Evolutionary conservation across 176 grass and related monocot species (phyloP).

Genomic region (Tillandsia leiboldiana): DNA sequence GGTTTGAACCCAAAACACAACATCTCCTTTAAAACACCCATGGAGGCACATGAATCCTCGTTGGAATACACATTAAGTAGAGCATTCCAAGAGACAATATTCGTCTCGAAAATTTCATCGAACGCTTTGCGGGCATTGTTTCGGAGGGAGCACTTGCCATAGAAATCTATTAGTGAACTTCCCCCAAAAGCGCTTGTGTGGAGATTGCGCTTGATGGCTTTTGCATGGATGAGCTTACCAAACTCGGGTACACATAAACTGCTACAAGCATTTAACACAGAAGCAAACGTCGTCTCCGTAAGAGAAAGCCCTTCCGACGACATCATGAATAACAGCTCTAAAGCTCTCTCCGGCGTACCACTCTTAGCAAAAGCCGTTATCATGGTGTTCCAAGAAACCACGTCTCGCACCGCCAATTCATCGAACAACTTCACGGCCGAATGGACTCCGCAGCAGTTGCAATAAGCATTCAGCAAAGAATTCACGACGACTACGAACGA

Average conservation of each 20-base stretch:
- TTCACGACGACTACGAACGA: slow-evolving; percentile 40
- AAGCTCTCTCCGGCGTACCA: slow-evolving; percentile 27
- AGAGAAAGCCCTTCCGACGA: slow-evolving; percentile 22
- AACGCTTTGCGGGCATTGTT: slow-evolving; percentile 36
- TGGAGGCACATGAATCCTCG: slow-evolving; percentile 17
- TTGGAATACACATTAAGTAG: slow-evolving; percentile 33
- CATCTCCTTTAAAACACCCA: slow-evolving; percentile 43
- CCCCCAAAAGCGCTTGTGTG: slow-evolving; percentile 30
- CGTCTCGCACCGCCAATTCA: slow-evolving; percentile 26
- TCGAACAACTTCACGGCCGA: slow-evolving; percentile 37
- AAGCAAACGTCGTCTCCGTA: slow-evolving; percentile 37
- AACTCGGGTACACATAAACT: slow-evolving; percentile 21
- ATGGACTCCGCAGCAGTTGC: slow-evolving; percentile 1
- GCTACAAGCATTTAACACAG: slow-evolving; percentile 32
- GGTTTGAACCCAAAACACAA: slow-evolving; percentile 37
- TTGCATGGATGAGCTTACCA: slow-evolving; percentile 49
- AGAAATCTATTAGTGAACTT: slow-evolving; percentile 47
- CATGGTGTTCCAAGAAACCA: slow-evolving; percentile 70
- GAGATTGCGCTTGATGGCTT: slow-evolving; percentile 52
- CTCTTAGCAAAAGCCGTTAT: slow-evolving; percentile 40
- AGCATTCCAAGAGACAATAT: slow-evolving; percentile 49
- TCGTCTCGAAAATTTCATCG: slow-evolving; percentile 31
- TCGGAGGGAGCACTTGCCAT: slow-evolving; percentile 24
- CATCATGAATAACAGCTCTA: slow-evolving; percentile 57
- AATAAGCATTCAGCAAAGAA: slow-evolving; percentile 44